These are phyloP conservation scores for Debaryomycetaceae sp. DNA, from an alignment of 1,139 yeast genomes.

Conservation along the genomic window DNA sequence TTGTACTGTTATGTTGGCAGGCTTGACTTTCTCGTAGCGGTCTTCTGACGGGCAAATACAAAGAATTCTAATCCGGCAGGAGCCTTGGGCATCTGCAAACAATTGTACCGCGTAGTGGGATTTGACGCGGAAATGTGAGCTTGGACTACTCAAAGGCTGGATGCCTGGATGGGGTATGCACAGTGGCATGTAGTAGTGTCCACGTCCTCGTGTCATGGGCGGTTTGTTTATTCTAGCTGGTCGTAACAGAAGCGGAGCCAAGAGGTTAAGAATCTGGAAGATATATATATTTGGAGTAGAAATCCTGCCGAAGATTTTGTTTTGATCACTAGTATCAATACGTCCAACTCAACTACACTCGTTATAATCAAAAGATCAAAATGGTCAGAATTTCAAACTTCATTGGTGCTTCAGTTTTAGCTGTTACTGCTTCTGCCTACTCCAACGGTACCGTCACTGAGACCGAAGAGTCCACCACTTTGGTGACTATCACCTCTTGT, in stretches of 20 bases:
- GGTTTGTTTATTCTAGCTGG: not conserved
- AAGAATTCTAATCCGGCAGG: not conserved
- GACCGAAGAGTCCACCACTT: slow-evolving; percentile 13
- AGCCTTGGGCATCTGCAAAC: not conserved
- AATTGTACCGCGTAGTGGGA: not conserved
- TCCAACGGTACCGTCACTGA: slow-evolving; percentile 5
- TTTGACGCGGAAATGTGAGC: not conserved
- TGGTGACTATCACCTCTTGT: slow-evolving; percentile 19
- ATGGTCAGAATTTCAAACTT: not conserved
- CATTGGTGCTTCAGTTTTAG: slow-evolving; percentile 2
- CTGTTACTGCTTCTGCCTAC: slow-evolving; percentile 9
- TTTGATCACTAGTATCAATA: not conserved
- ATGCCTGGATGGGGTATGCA: not conserved
- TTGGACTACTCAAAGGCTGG: not conserved
- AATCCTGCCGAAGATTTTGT: not conserved
- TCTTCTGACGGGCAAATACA: not conserved
- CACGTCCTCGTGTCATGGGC: not conserved
- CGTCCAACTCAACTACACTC: not conserved
- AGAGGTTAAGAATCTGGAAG: not conserved
- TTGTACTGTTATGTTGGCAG: too few species aligned
- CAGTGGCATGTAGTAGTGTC: not conserved
- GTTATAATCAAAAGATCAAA: not conserved
- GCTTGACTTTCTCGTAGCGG: not conserved
- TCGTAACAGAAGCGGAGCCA: not conserved
- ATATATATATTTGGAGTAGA: not conserved